These are phyloP conservation scores for Oehlia diaphana DNA, from an alignment of 192 early-diverging fungal genomes.

Conservation along the genomic window DNA sequence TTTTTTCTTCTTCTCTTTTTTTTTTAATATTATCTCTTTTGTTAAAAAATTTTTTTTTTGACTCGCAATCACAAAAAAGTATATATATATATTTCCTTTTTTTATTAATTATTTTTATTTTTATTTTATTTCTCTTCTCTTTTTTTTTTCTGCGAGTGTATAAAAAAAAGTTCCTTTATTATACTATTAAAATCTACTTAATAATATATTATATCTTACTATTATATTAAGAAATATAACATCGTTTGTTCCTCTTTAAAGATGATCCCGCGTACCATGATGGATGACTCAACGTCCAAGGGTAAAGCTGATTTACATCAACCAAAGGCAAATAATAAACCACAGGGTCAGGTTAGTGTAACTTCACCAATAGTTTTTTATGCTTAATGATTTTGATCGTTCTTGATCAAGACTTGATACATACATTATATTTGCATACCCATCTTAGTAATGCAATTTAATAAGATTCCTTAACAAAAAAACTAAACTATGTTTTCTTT, in stretches of 20 bases:
- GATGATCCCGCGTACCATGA: conserved; percentile 39
- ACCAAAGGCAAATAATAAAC: conserved; percentile 67
- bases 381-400: not conserved
- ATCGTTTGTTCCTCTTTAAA: not conserved
- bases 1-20: conserved; percentile 4
- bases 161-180: not conserved
- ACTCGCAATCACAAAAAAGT: not conserved
- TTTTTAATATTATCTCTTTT: conserved; percentile 7
- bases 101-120: not conserved
- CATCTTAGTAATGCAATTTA: not conserved
- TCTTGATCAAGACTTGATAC: not conserved
- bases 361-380: not conserved
- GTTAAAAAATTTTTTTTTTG: not conserved
- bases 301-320: conserved; percentile 52
- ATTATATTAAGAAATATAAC: conserved; percentile 20
- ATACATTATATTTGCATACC: not conserved
- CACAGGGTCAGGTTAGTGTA: conserved; percentile 61
- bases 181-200: conserved; percentile 2
- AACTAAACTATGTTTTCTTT: not conserved
- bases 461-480: not conserved
- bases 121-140: not conserved
- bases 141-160: not conserved
- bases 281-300: conserved; percentile 40
- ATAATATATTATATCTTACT: not conserved
- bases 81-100: not conserved